A percentile compares a stretch with the other conserved stretches of the same genome.
These are phyloP conservation scores for Pinus tabuliformis DNA, from an alignment of 75 land plant species.

Conservation along the genomic window DNA sequence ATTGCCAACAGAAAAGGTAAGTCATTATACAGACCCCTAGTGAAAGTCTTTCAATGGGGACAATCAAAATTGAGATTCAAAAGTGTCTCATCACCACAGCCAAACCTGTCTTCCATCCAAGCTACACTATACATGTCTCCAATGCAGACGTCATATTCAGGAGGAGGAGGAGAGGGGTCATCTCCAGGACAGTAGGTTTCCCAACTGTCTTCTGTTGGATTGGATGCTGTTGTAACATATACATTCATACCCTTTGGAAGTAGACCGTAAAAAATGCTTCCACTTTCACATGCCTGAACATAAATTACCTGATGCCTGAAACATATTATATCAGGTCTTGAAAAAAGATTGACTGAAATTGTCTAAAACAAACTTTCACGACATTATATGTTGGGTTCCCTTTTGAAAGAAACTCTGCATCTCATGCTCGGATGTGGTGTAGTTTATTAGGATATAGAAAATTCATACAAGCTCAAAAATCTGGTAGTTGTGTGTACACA, in stretches of 20 bases:
- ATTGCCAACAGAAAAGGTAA: constrained; percentile 33
- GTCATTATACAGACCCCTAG: background rate
- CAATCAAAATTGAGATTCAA: background rate
- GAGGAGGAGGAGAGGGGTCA: constrained; percentile 73
- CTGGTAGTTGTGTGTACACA: background rate
- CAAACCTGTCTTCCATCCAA: constrained; percentile 96
- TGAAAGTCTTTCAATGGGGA: background rate
- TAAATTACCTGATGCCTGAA: constrained; percentile 62
- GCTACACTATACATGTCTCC: constrained; percentile 93
- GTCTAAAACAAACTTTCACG: background rate
- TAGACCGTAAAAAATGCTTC: constrained; percentile 88
- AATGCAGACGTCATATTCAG: constrained; percentile 81
- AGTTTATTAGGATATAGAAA: no score
- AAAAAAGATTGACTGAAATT: background rate
- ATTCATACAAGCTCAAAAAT: background rate
- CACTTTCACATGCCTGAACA: constrained; percentile 95
- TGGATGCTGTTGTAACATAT: constrained; percentile 90
- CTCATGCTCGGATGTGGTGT: no score
- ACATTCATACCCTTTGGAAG: constrained; percentile 73
- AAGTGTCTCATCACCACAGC: no score
- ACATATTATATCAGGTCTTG: background rate
- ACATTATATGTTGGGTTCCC: background rate
- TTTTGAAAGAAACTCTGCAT: background rate
- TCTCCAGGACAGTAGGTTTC: constrained; percentile 98
- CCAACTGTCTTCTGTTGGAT: constrained; percentile 87